Percentiles rank a stretch among this genome's conserved stretches.
phyloP scores from a whole-genome alignment of 768 basidiomycete species.

The Boletus tylopilopsis region DNA sequence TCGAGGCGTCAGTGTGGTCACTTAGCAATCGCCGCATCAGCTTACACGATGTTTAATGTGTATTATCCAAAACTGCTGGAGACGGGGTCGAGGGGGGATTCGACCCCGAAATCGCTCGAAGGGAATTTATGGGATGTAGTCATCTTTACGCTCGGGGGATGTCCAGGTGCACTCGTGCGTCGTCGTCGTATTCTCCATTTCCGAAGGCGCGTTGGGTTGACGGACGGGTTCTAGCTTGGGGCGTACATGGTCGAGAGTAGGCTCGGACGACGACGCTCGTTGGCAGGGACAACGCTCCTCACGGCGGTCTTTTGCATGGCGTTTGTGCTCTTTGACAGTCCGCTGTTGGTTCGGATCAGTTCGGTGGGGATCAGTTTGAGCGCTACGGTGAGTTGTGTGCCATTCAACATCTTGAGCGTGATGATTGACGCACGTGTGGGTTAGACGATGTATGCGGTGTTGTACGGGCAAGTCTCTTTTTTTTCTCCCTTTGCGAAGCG shows the following conservation, averaged over 20 bases:
- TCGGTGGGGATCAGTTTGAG: conserved; percentile 77
- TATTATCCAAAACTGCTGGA: conserved; percentile 86
- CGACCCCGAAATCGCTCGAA: conserved; percentile 44
- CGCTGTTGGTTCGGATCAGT: conserved; percentile 58
- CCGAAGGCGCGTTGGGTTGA: background rate
- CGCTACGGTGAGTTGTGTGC: conserved; percentile 46
- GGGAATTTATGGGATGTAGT: conserved; percentile 82
- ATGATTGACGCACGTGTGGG: background rate
- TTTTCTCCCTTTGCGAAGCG: background rate
- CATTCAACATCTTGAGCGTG: background rate
- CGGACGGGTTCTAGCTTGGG: conserved; percentile 53
- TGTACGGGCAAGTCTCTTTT: conserved; percentile 52
- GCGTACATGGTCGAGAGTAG: conserved; percentile 73
- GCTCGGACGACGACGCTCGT: conserved; percentile 66
- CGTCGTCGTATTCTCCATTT: background rate
- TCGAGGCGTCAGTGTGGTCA: too few relatives aligned
- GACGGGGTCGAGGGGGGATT: conserved; percentile 29
- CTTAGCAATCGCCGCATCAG: conserved; percentile 33
- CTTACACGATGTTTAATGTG: conserved; percentile 91
- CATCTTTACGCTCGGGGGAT: conserved; percentile 80
- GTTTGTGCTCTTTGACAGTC: conserved; percentile 58
- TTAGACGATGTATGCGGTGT: conserved; percentile 85
- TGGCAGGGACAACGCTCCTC: conserved; percentile 70
- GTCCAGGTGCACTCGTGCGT: conserved; percentile 77
- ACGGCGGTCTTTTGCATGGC: conserved; percentile 72